phyloP scores from a whole-genome alignment of 352 stramenopile genomes.

The Pythium utonaiense region DNA sequence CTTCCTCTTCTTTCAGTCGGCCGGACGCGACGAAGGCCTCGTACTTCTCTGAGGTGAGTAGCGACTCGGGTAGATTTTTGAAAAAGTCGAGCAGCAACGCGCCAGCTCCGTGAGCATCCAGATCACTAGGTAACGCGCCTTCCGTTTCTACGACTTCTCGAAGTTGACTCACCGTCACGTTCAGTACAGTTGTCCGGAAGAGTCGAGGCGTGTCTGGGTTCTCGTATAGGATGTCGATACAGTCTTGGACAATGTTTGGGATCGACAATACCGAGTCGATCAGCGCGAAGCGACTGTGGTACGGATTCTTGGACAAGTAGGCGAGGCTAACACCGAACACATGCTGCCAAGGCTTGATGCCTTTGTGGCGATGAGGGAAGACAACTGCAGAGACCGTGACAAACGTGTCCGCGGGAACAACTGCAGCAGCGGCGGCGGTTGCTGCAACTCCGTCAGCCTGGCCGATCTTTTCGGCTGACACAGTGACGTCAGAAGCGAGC shows the following conservation, averaged over 20 bases:
- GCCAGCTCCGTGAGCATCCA: slow-evolving; percentile 61
- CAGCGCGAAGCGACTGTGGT: slow-evolving; percentile 73
- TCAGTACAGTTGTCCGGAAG: slow-evolving; percentile 77
- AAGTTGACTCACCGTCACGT: slow-evolving; percentile 63
- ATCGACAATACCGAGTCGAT: slow-evolving; percentile 72
- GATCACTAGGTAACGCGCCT: slow-evolving; percentile 48
- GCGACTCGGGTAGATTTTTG: slow-evolving; percentile 66
- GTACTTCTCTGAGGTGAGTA: slow-evolving; percentile 78
- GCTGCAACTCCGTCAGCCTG: slow-evolving; percentile 14
- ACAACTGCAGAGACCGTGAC: slow-evolving; percentile 47
- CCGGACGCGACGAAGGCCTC: slow-evolving; percentile 76
- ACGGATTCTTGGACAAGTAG: slow-evolving; percentile 77
- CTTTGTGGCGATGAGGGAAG: slow-evolving; percentile 70
- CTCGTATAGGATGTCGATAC: slow-evolving; percentile 60
- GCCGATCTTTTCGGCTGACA: slow-evolving; percentile 24
- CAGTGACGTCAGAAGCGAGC: slow-evolving; percentile 22
- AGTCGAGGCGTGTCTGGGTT: slow-evolving; percentile 62
- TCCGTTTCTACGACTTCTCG: slow-evolving; percentile 73
- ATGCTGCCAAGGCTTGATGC: slow-evolving; percentile 82
- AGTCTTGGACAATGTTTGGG: slow-evolving; percentile 77
- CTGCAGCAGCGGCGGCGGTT: not conserved
- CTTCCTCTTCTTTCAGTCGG: slow-evolving; percentile 64
- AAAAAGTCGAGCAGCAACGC: slow-evolving; percentile 79
- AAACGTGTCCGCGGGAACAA: slow-evolving; percentile 27
- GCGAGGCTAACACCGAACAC: slow-evolving; percentile 72